Base-by-base conservation (phyloP, 2,329 filamentous ascomycete species). In the Venturia oleaginea region DNA sequence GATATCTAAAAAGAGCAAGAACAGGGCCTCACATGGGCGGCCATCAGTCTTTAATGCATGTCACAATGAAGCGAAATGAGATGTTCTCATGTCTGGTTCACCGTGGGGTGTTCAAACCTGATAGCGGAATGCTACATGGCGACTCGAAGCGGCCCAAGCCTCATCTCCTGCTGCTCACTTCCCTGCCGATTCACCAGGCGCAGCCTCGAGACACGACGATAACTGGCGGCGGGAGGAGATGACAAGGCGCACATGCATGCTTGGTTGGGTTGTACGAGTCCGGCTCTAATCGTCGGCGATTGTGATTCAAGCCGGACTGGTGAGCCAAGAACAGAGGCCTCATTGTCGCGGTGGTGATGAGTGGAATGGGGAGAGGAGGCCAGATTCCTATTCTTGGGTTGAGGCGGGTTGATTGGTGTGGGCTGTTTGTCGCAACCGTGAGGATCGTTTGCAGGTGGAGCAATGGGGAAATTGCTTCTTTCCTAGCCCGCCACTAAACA, bases 51-150 rank as follows among this genome's bases (percentile, higher is more conserved):
- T 48, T 46, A 62, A 62, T n/a, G 40, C 40, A 62, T 51, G n/a
- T 38, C 40, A 62, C 61, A 24, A 54, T 51, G 42, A 54, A 48
- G 61, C 46, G 40, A 54, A 62, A 60, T 62, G 61, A 62, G 61
- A 30, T 34, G 51, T 57, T 34, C 30, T n/a, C 51, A n/a, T 57
- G 5, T 51, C 51, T 57, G 51, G 15, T 57, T 17, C 51, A 57
- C 51, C 51, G 51, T 57, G 51, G 51, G 51, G 51, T n/a, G 11
- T 51, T 43, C 19, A 4, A 32, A 54, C 10, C 30, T 57, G 27
- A 17, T 30, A 7, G 51, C 24, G 51, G 51, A 57, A 57, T 57
- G 51, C 27, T 32, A 4, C 15, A n/a, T 22, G 19, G 51, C 27
- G 51, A 57, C 27, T n/a, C 17, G 51, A 10, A 34, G 15, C 51